Percentiles rank a stretch among this genome's conserved stretches.
Evolutionary conservation across 2,329 filamentous ascomycete genomes (phyloP).

Genomic region (Botryotinia convoluta): DNA sequence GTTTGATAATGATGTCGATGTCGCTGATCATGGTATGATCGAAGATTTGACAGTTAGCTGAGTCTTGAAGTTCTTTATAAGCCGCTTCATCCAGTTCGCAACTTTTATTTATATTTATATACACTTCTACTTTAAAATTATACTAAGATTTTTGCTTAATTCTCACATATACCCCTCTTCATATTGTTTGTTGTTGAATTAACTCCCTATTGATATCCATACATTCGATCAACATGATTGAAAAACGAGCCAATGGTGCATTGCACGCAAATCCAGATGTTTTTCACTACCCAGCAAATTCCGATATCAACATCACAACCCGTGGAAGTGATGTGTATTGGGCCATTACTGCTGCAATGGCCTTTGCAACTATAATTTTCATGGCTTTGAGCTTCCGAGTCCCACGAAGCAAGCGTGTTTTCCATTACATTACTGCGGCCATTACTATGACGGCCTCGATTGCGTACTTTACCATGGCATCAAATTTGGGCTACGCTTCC

Average conservation of each 20-base stretch:
- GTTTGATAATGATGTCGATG: background rate
- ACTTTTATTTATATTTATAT: background rate
- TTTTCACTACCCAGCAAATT: constrained; percentile 34
- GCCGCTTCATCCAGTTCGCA: background rate
- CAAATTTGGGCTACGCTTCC: constrained; percentile 61
- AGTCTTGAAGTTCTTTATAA: background rate
- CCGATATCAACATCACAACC: constrained; percentile 56
- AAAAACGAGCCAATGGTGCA: constrained; percentile 25
- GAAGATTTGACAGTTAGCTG: background rate
- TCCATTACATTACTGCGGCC: constrained; percentile 61
- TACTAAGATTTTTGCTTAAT: accelerated
- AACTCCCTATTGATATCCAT: background rate
- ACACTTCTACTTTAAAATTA: background rate
- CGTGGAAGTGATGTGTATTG: constrained; percentile 63
- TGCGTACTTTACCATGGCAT: constrained; percentile 66
- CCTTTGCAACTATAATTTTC: constrained; percentile 51
- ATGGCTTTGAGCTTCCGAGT: constrained; percentile 52
- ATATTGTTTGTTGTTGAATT: background rate
- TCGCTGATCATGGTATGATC: constrained; percentile 1
- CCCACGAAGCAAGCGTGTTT: constrained; percentile 54
- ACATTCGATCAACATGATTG: background rate
- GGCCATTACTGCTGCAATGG: constrained; percentile 60
- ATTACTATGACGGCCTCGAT: constrained; percentile 59
- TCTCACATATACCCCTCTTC: background rate
- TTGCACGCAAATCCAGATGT: constrained; percentile 30